Percentiles rank a stretch among this genome's conserved stretches.
phyloP scores from a whole-genome alignment of 805 yeast species.

The Candida silvicultrix region DNA sequence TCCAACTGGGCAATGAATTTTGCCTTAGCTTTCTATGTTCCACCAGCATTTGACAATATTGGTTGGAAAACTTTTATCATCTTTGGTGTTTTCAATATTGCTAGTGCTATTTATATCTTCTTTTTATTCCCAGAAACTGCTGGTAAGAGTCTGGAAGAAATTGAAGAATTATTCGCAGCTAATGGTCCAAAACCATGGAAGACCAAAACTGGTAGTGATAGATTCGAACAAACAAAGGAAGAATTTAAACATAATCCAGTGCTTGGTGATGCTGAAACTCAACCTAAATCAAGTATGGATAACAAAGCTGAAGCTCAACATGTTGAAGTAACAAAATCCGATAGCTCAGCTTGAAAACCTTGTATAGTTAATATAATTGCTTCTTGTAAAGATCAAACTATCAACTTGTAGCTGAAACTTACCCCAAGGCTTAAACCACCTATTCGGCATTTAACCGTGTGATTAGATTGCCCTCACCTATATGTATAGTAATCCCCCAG shows the following conservation, averaged over 20 bases:
- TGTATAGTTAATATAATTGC: background rate
- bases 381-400: no score
- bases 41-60: slow-evolving; percentile 25
- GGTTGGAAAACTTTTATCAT: slow-evolving; percentile 30
- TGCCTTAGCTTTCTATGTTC: slow-evolving; percentile 26
- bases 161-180: slow-evolving; percentile 22
- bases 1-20: slow-evolving; percentile 34
- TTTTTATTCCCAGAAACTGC: slow-evolving; percentile 34
- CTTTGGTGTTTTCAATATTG: slow-evolving; percentile 26
- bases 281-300: background rate
- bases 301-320: background rate
- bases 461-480: no score
- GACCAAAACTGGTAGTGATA: background rate
- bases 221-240: background rate
- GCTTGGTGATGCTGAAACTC: background rate
- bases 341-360: no score
- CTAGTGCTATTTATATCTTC: slow-evolving; percentile 20
- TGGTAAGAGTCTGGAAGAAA: slow-evolving; percentile 27
- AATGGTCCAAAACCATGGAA: slow-evolving; percentile 2
- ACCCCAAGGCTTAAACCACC: no score
- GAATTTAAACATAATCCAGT: background rate
- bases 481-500: no score
- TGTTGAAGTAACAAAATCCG: background rate
- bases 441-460: no score
- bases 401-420: no score